Evolutionary conservation across 345 rosid species (phyloP).

Genomic region (Streptanthus diversifolius): DNA sequence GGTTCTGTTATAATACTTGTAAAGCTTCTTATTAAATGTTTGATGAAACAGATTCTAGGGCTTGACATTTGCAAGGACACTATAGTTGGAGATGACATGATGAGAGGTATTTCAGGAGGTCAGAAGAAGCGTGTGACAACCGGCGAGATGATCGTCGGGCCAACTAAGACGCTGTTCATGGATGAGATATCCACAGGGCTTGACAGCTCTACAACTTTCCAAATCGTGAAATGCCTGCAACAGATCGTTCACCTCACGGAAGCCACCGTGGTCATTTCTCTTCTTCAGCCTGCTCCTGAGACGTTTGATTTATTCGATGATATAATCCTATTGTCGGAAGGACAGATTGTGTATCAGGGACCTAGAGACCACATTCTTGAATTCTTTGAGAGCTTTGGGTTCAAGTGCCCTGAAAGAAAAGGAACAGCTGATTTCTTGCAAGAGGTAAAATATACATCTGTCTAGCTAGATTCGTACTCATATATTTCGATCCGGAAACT

Average conservation of each 20-base stretch:
- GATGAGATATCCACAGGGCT: slow-evolving; percentile 87
- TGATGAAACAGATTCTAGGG: slow-evolving; percentile 54
- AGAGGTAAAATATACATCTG: slow-evolving; percentile 46
- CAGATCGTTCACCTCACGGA: slow-evolving; percentile 76
- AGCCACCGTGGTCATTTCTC: slow-evolving; percentile 62
- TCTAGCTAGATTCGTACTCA: neutral
- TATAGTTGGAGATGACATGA: slow-evolving; percentile 74
- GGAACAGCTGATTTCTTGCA: slow-evolving; percentile 84
- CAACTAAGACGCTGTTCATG: slow-evolving; percentile 75
- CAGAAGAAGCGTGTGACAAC: slow-evolving; percentile 76
- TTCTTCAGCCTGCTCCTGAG: slow-evolving; percentile 84
- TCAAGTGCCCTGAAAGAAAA: slow-evolving; percentile 69
- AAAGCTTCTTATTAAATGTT: neutral
- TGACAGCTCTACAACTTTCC: slow-evolving; percentile 75
- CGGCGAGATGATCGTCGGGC: slow-evolving; percentile 89
- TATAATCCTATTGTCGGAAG: slow-evolving; percentile 58
- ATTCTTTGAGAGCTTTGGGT: slow-evolving; percentile 65
- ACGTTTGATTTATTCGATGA: slow-evolving; percentile 76
- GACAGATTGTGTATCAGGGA: slow-evolving; percentile 72
- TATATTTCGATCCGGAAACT: neutral
- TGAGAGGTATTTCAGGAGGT: slow-evolving; percentile 75
- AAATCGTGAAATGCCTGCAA: slow-evolving; percentile 74
- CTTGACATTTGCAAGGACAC: slow-evolving; percentile 77
- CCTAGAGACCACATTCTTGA: slow-evolving; percentile 56
- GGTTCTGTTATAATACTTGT: neutral